phyloP scores from a whole-genome alignment of 352 stramenopile genomes.

The Phytophthora quininea region DNA sequence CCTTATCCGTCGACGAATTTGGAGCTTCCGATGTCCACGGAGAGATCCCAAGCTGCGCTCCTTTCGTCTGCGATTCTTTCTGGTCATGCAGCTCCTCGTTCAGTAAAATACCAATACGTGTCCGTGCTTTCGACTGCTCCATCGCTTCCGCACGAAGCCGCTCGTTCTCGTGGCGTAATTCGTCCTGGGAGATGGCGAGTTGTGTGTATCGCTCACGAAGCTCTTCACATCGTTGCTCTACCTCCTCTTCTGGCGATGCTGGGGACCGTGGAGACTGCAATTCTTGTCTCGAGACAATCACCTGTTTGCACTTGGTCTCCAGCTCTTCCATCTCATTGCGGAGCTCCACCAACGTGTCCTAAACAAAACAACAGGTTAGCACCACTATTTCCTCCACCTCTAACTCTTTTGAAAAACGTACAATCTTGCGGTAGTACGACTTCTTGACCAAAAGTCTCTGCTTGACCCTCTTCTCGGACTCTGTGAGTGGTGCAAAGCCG shows the following conservation, averaged over 20 bases:
- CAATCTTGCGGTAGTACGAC: conserved; percentile 81
- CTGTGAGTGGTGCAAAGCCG: conserved; percentile 44
- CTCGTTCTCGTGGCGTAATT: conserved; percentile 66
- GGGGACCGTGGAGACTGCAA: conserved; percentile 10
- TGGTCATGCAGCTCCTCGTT: conserved; percentile 62
- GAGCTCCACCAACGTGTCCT: conserved; percentile 69
- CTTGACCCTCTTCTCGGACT: conserved; percentile 71
- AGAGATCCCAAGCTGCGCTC: conserved; percentile 15
- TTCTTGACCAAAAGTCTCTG: conserved; percentile 71
- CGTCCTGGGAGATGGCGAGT: conserved; percentile 59
- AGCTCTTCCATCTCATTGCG: conserved; percentile 52
- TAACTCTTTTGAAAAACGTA: conserved; percentile 25
- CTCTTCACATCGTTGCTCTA: conserved; percentile 37
- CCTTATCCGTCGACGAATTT: not conserved
- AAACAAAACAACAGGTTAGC: not conserved
- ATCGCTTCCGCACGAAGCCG: conserved; percentile 47
- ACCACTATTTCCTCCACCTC: no score
- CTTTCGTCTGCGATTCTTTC: conserved; percentile 24
- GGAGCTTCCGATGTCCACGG: conserved; percentile 1
- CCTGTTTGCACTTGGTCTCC: conserved; percentile 51
- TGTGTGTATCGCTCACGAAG: conserved; percentile 55
- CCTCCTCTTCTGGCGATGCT: conserved; percentile 11
- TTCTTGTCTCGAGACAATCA: conserved; percentile 35
- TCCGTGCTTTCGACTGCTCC: conserved; percentile 64
- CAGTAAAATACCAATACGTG: conserved; percentile 60